A percentile compares a stretch with the other conserved stretches of the same genome.
Evolutionary conservation across 1,284 basidiomycete species (phyloP).

Genomic region (Cerrena zonata): DNA sequence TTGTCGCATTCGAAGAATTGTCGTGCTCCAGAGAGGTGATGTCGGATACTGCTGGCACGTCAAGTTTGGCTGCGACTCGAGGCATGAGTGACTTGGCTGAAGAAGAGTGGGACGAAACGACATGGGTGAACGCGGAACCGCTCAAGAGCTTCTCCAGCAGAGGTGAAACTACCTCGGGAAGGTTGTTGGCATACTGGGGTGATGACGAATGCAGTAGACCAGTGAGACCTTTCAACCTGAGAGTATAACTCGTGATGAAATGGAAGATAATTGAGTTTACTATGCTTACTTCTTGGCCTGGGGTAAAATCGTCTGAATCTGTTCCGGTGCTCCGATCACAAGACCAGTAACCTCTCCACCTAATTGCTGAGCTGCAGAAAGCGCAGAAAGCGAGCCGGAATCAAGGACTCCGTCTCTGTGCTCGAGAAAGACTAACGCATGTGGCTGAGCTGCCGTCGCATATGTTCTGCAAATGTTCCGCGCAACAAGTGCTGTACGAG

Average conservation of each 20-base stretch:
- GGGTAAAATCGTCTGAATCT: constrained; percentile 66
- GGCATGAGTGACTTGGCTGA: constrained; percentile 76
- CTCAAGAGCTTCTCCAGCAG: constrained; percentile 37
- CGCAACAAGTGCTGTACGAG: constrained; percentile 21
- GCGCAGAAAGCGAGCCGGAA: constrained; percentile 79
- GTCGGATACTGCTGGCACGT: constrained; percentile 86
- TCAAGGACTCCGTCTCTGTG: constrained; percentile 81
- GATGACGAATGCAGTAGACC: constrained; percentile 39
- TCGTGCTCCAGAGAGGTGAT: constrained; percentile 82
- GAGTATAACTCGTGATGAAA: constrained; percentile 1
- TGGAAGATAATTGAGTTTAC: too few relatives aligned
- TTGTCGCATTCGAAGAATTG: constrained; percentile 60
- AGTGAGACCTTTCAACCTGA: constrained; percentile 43
- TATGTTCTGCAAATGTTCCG: constrained; percentile 42
- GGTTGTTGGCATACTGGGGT: constrained; percentile 42
- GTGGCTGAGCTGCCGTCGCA: constrained; percentile 50
- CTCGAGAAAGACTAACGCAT: constrained; percentile 84
- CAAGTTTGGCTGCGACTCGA: constrained; percentile 82
- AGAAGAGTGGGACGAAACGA: constrained; percentile 78
- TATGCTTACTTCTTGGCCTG: constrained; percentile 71
- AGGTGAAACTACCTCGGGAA: constrained; percentile 41
- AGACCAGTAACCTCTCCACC: constrained; percentile 87
- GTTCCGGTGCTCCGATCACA: constrained; percentile 70
- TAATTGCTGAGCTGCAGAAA: constrained; percentile 83
- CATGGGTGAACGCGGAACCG: constrained; percentile 70